A percentile compares a stretch with the other conserved stretches of the same genome.
These are phyloP conservation scores for Hypomontagnella submonticulosa DNA, from an alignment of 495 filamentous ascomycete genomes.

Conservation along the genomic window DNA sequence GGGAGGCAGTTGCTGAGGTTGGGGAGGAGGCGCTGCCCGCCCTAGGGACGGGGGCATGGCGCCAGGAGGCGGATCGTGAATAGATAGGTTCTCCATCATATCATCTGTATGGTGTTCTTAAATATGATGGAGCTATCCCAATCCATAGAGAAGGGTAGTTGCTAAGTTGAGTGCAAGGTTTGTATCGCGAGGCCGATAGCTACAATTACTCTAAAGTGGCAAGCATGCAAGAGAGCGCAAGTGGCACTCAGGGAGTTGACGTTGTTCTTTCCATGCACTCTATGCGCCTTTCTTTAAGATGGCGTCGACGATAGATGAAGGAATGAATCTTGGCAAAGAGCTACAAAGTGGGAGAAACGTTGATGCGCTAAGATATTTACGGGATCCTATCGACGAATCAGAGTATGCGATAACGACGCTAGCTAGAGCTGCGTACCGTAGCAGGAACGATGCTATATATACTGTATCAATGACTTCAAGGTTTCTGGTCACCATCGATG, in stretches of 20 bases:
- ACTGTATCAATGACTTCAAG: no score
- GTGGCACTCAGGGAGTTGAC: no score
- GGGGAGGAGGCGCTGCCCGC: constrained; percentile 52
- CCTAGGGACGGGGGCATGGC: constrained; percentile 35
- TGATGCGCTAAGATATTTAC: constrained; percentile 25
- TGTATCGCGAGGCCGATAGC: not conserved
- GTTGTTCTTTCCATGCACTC: no score
- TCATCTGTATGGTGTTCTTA: constrained; percentile 39
- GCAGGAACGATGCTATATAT: no score
- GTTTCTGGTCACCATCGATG: no score
- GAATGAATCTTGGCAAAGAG: not conserved
- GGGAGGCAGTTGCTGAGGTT: constrained; percentile 70
- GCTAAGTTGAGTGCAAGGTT: not conserved
- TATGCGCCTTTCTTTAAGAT: not conserved
- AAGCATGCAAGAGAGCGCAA: no score
- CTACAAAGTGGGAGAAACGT: constrained; percentile 22
- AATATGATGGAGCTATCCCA: constrained; percentile 7
- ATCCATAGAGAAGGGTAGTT: constrained; percentile 35
- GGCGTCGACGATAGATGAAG: not conserved
- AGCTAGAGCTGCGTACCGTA: not conserved
- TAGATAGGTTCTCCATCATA: constrained; percentile 61
- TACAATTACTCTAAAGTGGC: constrained; percentile 5
- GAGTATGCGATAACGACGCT: not conserved
- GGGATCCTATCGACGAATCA: constrained; percentile 3
- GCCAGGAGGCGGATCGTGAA: constrained; percentile 55